Evolutionary conservation across 1,139 yeast genomes (phyloP).

Genomic region (Pichia sp.): DNA sequence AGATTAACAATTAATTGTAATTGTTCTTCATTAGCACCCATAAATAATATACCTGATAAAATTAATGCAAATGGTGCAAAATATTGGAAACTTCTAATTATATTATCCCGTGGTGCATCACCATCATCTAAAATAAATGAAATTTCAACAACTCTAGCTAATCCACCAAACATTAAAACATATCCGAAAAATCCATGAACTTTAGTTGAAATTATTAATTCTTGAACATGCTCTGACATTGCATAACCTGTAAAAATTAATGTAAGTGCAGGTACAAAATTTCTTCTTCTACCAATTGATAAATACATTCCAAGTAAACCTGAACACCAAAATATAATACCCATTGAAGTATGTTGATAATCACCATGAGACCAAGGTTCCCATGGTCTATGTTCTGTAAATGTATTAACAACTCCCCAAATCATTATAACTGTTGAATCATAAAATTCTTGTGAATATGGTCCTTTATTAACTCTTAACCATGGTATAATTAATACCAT

Average conservation of each 20-base stretch:
- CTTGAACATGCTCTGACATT: slow-evolving; percentile 84
- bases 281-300: slow-evolving; percentile 57
- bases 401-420: slow-evolving; percentile 92
- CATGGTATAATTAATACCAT: slow-evolving; percentile 66
- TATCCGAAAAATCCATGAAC: slow-evolving; percentile 84
- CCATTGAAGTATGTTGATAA: slow-evolving; percentile 93
- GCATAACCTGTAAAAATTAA: slow-evolving; percentile 88
- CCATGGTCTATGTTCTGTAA: slow-evolving; percentile 90
- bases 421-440: slow-evolving; percentile 73
- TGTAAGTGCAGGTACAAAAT: slow-evolving; percentile 73
- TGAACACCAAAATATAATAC: slow-evolving; percentile 93
- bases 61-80: slow-evolving; percentile 75
- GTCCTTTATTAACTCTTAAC: slow-evolving; percentile 44
- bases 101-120: slow-evolving; percentile 39
- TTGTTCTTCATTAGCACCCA: slow-evolving; percentile 93
- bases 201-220: slow-evolving; percentile 67
- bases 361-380: slow-evolving; percentile 88
- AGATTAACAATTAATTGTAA: slow-evolving; percentile 59
- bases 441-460: slow-evolving; percentile 73
- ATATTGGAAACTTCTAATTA: slow-evolving; percentile 66
- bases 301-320: slow-evolving; percentile 79
- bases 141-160: slow-evolving; percentile 67
- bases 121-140: slow-evolving; percentile 58
- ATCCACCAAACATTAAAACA: slow-evolving; percentile 73
- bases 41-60: slow-evolving; percentile 72